These are phyloP conservation scores for Metschnikowia similis DNA, from an alignment of 805 yeast genomes.

Conservation along the genomic window DNA sequence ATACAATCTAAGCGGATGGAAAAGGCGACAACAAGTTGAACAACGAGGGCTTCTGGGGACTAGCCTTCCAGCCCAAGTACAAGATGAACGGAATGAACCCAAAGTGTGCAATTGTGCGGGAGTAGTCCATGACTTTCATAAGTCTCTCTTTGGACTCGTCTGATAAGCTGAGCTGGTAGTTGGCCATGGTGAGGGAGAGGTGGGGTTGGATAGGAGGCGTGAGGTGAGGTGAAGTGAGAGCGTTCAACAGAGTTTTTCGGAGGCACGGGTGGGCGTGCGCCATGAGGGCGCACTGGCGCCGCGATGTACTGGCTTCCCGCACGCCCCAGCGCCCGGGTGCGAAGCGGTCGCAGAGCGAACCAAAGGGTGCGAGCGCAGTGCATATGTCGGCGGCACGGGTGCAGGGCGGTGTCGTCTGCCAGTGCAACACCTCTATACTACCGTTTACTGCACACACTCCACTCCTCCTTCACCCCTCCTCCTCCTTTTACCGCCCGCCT, in stretches of 20 bases:
- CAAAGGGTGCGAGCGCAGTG: no score
- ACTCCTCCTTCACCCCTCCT: background rate
- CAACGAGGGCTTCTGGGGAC: slow-evolving; percentile 79
- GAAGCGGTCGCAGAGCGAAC: no score
- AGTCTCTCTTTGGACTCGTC: slow-evolving; percentile 75
- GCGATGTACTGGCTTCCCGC: no score
- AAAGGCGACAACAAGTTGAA: slow-evolving; percentile 74
- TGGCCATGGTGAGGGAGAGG: slow-evolving; percentile 7
- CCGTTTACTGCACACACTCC: background rate
- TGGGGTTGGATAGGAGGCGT: background rate
- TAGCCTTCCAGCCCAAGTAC: slow-evolving; percentile 70
- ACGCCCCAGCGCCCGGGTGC: no score
- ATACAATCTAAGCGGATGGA: slow-evolving; percentile 56
- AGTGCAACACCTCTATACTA: background rate
- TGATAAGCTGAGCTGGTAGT: slow-evolving; percentile 35
- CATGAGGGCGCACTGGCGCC: no score
- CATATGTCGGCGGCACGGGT: background rate
- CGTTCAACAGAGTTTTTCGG: slow-evolving; percentile 1
- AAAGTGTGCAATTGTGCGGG: slow-evolving; percentile 87
- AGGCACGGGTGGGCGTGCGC: slow-evolving; percentile 3
- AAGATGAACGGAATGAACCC: slow-evolving; percentile 96
- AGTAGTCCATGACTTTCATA: slow-evolving; percentile 71
- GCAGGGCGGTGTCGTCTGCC: background rate
- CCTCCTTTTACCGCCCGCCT: background rate
- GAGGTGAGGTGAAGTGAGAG: background rate